These are phyloP conservation scores for Ophiosphaerella korrae DNA, from an alignment of 2,329 filamentous ascomycete species.

Conservation along the genomic window DNA sequence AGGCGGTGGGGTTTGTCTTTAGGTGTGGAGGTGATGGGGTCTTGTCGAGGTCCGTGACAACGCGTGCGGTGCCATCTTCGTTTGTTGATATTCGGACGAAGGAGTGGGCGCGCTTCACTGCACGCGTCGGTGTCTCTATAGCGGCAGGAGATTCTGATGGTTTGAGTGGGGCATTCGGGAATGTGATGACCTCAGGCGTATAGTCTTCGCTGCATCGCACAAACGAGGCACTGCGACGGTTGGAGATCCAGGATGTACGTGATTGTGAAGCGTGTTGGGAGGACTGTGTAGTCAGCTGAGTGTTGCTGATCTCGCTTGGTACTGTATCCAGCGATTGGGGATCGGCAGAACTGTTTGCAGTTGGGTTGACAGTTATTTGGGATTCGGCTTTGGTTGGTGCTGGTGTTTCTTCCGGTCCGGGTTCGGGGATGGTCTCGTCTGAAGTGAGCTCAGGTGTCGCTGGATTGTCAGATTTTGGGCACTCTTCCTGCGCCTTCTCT, in stretches of 20 bases:
- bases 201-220: constrained; percentile 43
- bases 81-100: constrained; percentile 80
- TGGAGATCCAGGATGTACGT: constrained; percentile 51
- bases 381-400: constrained; percentile 17
- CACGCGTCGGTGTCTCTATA: constrained; percentile 52
- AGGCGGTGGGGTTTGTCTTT: constrained; percentile 53
- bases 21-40: constrained; percentile 70
- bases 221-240: constrained; percentile 52
- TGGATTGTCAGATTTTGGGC: constrained; percentile 23
- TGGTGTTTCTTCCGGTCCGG: constrained; percentile 14
- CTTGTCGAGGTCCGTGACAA: constrained; percentile 71
- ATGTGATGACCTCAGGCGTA: constrained; percentile 36
- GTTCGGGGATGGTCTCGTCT: constrained; percentile 22
- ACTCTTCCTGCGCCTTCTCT: constrained; percentile 17
- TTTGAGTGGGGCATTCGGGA: constrained; percentile 29
- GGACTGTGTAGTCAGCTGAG: constrained; percentile 37
- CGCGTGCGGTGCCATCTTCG: constrained; percentile 86
- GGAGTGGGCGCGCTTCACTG: constrained; percentile 50
- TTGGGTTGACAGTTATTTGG: constrained; percentile 23
- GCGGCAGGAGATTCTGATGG: constrained; percentile 50
- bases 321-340: constrained; percentile 28
- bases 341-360: constrained; percentile 28
- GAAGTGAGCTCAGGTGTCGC: constrained; percentile 27
- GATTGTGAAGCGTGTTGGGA: constrained; percentile 40
- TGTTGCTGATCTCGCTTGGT: constrained; percentile 34